Evolutionary conservation across 1,139 yeast species (phyloP).

Genomic region (Diutina scorzettiae): DNA sequence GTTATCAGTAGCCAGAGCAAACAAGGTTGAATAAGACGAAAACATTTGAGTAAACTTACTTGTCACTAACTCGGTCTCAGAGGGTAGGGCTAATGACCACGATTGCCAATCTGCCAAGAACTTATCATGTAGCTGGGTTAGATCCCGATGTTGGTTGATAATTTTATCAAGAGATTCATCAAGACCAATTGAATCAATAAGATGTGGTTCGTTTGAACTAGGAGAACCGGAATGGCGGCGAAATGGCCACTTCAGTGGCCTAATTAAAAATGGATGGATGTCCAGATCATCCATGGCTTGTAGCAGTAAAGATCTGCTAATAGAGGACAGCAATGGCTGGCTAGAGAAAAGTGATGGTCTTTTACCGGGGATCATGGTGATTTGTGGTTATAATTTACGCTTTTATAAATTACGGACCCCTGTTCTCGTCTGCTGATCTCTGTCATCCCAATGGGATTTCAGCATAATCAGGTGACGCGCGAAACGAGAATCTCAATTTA

Average conservation of each 20-base stretch:
- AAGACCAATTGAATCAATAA: neutral
- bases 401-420: too few species aligned
- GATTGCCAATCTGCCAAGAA: constrained; percentile 3
- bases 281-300: constrained; percentile 2
- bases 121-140: neutral
- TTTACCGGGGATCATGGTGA: too few species aligned
- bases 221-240: neutral
- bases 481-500: too few species aligned
- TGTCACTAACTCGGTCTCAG: neutral
- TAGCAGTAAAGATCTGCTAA: neutral
- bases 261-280: neutral
- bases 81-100: neutral
- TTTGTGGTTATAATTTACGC: too few species aligned
- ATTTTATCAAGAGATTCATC: neutral
- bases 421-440: too few species aligned
- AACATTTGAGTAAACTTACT: neutral
- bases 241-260: constrained; percentile 3
- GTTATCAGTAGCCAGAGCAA: neutral
- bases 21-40: neutral
- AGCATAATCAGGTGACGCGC: too few species aligned
- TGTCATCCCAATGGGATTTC: too few species aligned
- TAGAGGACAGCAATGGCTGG: neutral
- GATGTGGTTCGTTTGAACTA: neutral
- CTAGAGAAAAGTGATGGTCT: too few species aligned
- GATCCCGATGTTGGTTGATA: neutral